phyloP scores from a whole-genome alignment of 2,329 filamentous ascomycete species.

The Trichoderma oligosporum region DNA sequence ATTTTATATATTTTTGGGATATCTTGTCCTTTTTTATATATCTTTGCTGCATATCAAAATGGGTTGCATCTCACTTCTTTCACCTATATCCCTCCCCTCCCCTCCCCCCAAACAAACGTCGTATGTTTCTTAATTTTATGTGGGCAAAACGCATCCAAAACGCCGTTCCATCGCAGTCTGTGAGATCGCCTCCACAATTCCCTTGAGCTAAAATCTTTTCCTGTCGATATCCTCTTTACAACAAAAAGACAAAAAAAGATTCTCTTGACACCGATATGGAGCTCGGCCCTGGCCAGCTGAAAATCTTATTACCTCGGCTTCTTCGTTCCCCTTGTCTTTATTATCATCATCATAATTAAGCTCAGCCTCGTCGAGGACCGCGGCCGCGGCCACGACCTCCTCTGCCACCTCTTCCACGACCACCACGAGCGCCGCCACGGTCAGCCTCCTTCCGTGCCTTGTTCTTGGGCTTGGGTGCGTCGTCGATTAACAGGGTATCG shows the following conservation, averaged over 20 bases:
- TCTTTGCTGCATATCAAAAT: slow-evolving; percentile 28
- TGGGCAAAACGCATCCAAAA: slow-evolving; percentile 34
- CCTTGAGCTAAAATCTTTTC: slow-evolving; percentile 19
- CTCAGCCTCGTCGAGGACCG: slow-evolving; percentile 35
- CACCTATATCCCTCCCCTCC: too few species aligned
- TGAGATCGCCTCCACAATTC: slow-evolving; percentile 27
- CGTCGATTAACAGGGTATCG: slow-evolving; percentile 92
- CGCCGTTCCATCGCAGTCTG: slow-evolving; percentile 33
- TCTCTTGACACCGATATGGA: not conserved
- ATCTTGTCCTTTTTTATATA: slow-evolving; percentile 23
- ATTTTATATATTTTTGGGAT: slow-evolving; percentile 32
- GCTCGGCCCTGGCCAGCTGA: not conserved
- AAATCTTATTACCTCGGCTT: not conserved
- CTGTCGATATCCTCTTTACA: too few species aligned
- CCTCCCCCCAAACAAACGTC: slow-evolving; percentile 20
- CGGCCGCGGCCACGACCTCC: slow-evolving; percentile 39
- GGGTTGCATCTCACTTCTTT: slow-evolving; percentile 25
- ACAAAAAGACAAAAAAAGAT: too few species aligned
- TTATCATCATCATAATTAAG: slow-evolving; percentile 2
- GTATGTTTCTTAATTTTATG: slow-evolving; percentile 25
- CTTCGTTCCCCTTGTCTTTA: not conserved
- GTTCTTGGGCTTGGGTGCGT: slow-evolving; percentile 98
- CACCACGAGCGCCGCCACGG: slow-evolving; percentile 52
- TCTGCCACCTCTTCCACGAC: slow-evolving; percentile 51
- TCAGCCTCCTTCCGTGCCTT: slow-evolving; percentile 91